Evolutionary conservation across 2,329 filamentous ascomycete genomes (phyloP).

Genomic region (Fusarium hainanense): DNA sequence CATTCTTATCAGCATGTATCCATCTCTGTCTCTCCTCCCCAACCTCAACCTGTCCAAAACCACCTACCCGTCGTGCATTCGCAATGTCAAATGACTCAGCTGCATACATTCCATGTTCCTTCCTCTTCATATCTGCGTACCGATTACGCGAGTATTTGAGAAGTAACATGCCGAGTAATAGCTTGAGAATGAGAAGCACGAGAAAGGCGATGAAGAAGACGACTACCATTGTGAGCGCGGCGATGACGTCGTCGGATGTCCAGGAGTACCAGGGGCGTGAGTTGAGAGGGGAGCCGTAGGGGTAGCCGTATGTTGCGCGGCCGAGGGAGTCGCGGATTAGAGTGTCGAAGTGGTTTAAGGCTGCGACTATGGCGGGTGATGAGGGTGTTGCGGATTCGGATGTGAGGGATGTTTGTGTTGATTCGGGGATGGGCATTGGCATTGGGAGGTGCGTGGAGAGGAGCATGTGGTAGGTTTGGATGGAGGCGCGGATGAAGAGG

Average conservation of each 20-base stretch:
- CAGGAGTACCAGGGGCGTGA: conserved; percentile 63
- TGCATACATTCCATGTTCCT: conserved; percentile 63
- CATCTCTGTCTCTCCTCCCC: conserved; percentile 86
- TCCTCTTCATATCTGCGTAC: conserved; percentile 82
- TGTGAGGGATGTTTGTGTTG: conserved; percentile 72
- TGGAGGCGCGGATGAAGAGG: conserved; percentile 91
- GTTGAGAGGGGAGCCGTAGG: conserved; percentile 55
- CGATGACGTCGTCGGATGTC: conserved; percentile 78
- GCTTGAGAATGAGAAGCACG: conserved; percentile 83
- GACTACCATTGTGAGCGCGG: conserved; percentile 82
- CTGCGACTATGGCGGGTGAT: conserved; percentile 80
- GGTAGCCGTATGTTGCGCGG: conserved; percentile 74
- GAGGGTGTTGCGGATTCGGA: conserved; percentile 71
- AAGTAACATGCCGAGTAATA: conserved; percentile 88
- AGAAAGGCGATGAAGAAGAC: conserved; percentile 89
- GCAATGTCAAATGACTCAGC: conserved; percentile 72
- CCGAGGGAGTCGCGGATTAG: conserved; percentile 81
- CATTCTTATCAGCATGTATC: conserved; percentile 88
- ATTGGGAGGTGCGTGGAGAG: conserved; percentile 86
- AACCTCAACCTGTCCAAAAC: conserved; percentile 87
- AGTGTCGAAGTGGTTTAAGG: conserved; percentile 81
- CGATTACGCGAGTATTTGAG: conserved; percentile 82
- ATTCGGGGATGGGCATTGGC: conserved; percentile 72
- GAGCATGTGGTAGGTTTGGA: conserved; percentile 99
- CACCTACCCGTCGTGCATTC: conserved; percentile 77